Conservation (phyloP, 441 rosid species). For the Cnidoscolus chayamansa region DNA sequence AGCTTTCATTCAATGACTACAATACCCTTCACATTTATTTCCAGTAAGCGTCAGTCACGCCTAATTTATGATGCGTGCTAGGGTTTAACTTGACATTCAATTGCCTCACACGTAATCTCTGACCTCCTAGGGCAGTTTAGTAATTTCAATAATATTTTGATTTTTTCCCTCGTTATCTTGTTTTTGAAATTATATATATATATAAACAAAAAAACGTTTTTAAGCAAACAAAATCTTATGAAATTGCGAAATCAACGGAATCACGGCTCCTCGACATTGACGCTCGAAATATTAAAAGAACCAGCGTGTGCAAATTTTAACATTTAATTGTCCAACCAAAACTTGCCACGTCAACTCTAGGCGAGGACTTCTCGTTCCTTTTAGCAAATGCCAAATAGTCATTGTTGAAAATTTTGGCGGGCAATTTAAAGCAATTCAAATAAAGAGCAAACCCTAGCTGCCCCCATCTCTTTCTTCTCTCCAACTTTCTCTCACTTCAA, state of each 20-base stretch:
- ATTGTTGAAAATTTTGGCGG: conserved; percentile 68
- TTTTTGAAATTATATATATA: conserved; percentile 11
- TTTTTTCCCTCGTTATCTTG: conserved; percentile 4
- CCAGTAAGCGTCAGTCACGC: conserved; percentile 35
- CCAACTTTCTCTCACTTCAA: conserved; percentile 22
- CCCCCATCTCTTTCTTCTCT: conserved; percentile 31
- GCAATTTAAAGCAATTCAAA: conserved; percentile 60
- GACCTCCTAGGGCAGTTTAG: conserved; percentile 19
- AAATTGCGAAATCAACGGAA: neutral
- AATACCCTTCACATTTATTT: conserved; percentile 19
- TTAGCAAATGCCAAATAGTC: neutral
- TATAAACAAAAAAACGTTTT: neutral
- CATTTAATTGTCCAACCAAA: conserved; percentile 18
- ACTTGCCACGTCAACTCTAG: conserved; percentile 39
- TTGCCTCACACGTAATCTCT: conserved; percentile 28
- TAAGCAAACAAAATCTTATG: neutral
- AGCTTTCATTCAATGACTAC: neutral
- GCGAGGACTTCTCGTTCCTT: conserved; percentile 8
- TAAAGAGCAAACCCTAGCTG: conserved; percentile 66
- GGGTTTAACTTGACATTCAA: conserved; percentile 38
- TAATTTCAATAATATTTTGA: neutral
- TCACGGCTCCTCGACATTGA: neutral
- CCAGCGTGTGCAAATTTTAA: neutral
- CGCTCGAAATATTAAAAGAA: conserved; percentile 4
- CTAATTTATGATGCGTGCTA: conserved; percentile 35